Evolutionary conservation across 495 filamentous ascomycete species (phyloP), one percentile per base, ranked within the genome.

Genomic region (Stereocaulon alpinum): DNA sequence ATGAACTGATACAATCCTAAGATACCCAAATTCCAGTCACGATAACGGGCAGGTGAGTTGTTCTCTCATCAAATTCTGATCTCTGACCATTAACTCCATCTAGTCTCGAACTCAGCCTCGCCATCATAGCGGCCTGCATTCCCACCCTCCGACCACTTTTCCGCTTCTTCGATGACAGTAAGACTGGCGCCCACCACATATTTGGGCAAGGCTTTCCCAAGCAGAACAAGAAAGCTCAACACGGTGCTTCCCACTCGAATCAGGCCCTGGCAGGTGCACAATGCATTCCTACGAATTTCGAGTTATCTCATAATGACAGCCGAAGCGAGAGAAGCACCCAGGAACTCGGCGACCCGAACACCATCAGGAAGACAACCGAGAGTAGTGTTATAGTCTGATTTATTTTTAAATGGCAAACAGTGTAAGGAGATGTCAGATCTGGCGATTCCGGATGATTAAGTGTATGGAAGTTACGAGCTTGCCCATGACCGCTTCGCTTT

Each of bases 101-200:
- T 56, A 56, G 53, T 56, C 53, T 56, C 53, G 53, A 56, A 41
- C 53, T 34, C 27, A 56, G 6, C n/a, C 20, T 56, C 27, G 53
- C 53, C 2, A 34, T 40, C 53, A 44, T 56, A 20, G 53, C 53
- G 18, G 53, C 53, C 27, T 56, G 53, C 53, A 56, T 56, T 11
- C 53, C 53, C 27, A 56, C 53, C 27, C 53, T 56, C n/a, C 53
- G 53, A 6, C 53, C 53, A 37, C 53, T 56, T 32, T 56, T 56
- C 53, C 53, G 32, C 29, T 56, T 41, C 24, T 56, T 56, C 32
- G 53, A 56, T 18, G 10, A 40, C 34, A 41, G 53, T 29, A 56
- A 41, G 37, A 11, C 37, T 22, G 27, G 18, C 15, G n/a, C 1
- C 27, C 41, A 9, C 27, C 49, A 45, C 3, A 6, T 6, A 45